Conservation (phyloP, 2,329 filamentous ascomycete genomes). For the Lachnellula hyalina region DNA sequence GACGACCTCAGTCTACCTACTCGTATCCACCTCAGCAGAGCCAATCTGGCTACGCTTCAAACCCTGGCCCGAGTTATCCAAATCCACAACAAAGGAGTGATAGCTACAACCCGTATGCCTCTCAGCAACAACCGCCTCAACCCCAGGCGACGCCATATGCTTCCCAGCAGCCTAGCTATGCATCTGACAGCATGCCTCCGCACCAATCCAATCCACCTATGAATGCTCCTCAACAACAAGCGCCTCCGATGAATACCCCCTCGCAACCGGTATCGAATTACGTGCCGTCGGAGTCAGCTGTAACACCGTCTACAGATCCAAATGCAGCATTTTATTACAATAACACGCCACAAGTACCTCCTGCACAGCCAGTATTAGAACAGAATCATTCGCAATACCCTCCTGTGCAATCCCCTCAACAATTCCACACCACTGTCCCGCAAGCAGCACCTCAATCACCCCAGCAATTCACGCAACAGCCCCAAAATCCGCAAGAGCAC, state of each 20-base stretch:
- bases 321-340: slow-evolving; percentile 55
- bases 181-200: slow-evolving; percentile 21
- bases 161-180: slow-evolving; percentile 21
- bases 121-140: slow-evolving; percentile 38
- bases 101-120: slow-evolving; percentile 26
- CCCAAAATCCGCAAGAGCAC: slow-evolving; percentile 28
- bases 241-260: slow-evolving; percentile 18
- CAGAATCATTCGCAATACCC: slow-evolving; percentile 33
- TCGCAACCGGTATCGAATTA: slow-evolving; percentile 33
- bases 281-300: slow-evolving; percentile 31
- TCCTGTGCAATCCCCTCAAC: slow-evolving; percentile 33
- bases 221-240: slow-evolving; percentile 24
- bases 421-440: slow-evolving; percentile 20
- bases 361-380: slow-evolving; percentile 33
- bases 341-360: slow-evolving; percentile 40
- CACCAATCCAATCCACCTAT: slow-evolving; percentile 17
- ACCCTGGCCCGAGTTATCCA: slow-evolving; percentile 15
- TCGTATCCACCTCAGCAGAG: slow-evolving; percentile 36
- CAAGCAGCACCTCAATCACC: slow-evolving; percentile 20
- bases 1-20: slow-evolving; percentile 47
- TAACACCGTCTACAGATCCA: slow-evolving; percentile 42
- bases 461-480: slow-evolving; percentile 23
- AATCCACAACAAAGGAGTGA: slow-evolving; percentile 20
- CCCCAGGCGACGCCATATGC: slow-evolving; percentile 34
- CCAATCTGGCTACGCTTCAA: slow-evolving; percentile 21